Evolutionary conservation across 371 early-diverging fungal species (phyloP).

Genomic region (Fennellomyces sp.): DNA sequence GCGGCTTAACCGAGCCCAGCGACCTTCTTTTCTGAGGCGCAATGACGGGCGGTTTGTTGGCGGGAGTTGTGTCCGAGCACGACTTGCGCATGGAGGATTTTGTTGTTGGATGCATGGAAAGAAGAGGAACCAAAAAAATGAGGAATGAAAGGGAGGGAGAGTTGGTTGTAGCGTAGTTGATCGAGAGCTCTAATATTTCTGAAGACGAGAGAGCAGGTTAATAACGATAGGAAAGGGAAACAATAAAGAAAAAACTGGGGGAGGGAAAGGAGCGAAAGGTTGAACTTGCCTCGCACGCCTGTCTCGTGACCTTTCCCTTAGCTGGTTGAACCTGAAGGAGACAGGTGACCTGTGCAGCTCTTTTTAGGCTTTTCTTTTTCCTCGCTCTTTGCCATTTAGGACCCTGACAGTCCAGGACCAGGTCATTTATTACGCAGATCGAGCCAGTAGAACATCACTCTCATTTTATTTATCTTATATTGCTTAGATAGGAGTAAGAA

Average conservation of each 20-base stretch:
- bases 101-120: neutral
- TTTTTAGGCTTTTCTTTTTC: neutral
- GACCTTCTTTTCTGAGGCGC: slow-evolving; percentile 21
- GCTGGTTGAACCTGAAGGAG: neutral
- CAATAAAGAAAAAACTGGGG: slow-evolving; percentile 5
- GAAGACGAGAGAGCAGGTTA: neutral
- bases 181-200: neutral
- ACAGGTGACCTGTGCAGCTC: neutral
- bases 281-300: neutral
- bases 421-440: too few species aligned
- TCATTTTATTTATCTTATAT: too few species aligned
- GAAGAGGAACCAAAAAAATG: slow-evolving; percentile 5
- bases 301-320: neutral
- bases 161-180: slow-evolving; percentile 1
- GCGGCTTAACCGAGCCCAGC: slow-evolving; percentile 19
- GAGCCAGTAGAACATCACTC: too few species aligned
- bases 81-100: slow-evolving; percentile 21
- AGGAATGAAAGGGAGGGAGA: slow-evolving; percentile 8
- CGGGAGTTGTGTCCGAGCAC: slow-evolving; percentile 20
- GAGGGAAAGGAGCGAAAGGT: neutral
- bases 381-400: too few species aligned
- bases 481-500: too few species aligned
- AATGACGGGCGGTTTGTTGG: slow-evolving; percentile 5
- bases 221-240: slow-evolving; percentile 8
- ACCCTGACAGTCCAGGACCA: neutral